These are phyloP conservation scores for Ogataea trehaloabstinens DNA, from an alignment of 805 yeast species.

Conservation along the genomic window DNA sequence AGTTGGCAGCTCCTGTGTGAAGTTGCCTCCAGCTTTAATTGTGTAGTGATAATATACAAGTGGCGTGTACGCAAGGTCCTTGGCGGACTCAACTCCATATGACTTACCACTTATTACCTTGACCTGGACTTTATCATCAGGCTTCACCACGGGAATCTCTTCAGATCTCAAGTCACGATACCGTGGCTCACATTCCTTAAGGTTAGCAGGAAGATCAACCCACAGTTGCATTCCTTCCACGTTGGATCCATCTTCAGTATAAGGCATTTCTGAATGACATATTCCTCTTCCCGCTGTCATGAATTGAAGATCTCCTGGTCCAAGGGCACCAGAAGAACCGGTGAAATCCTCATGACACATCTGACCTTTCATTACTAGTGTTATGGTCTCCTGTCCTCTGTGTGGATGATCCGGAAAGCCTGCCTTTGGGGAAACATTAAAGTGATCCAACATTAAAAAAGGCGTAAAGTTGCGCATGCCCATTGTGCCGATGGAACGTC, in stretches of 20 bases:
- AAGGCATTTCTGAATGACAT: conserved; percentile 86
- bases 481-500: conserved; percentile 74
- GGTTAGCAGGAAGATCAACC: conserved; percentile 73
- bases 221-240: conserved; percentile 76
- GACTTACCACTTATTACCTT: conserved; percentile 76
- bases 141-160: conserved; percentile 70
- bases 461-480: conserved; percentile 75
- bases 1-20: conserved; percentile 56
- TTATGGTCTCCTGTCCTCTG: conserved; percentile 79
- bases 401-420: conserved; percentile 88
- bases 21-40: conserved; percentile 62
- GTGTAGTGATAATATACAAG: conserved; percentile 67
- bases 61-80: conserved; percentile 81
- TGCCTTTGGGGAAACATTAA: conserved; percentile 56
- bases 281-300: conserved; percentile 93
- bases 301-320: conserved; percentile 84
- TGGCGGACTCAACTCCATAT: conserved; percentile 70
- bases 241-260: conserved; percentile 47
- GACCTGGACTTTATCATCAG: conserved; percentile 61
- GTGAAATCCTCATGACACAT: conserved; percentile 86
- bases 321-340: conserved; percentile 73
- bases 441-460: conserved; percentile 79
- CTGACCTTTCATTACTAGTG: conserved; percentile 61
- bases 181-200: conserved; percentile 66
- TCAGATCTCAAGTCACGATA: conserved; percentile 70